Percentiles rank a stretch among this genome's conserved stretches.
Conservation (phyloP, 495 filamentous ascomycete species). For the Umbilicaria muhlenbergii region DNA sequence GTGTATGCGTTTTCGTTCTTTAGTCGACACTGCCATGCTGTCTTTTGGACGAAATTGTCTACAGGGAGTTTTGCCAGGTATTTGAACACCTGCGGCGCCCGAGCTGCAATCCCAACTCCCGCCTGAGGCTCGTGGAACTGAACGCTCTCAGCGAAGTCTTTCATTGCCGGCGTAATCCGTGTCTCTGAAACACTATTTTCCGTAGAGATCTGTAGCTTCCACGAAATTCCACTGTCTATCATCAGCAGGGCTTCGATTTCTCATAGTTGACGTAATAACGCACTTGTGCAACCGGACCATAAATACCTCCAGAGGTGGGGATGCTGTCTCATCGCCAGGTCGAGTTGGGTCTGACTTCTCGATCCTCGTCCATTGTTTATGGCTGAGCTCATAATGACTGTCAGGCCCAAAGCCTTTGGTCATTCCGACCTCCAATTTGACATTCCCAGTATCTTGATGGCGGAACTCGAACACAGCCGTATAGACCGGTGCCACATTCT, state of each 20-base stretch:
- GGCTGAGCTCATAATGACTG: slow-evolving; percentile 5
- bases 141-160: slow-evolving; percentile 9
- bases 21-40: slow-evolving; percentile 31
- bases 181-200: slow-evolving; percentile 16
- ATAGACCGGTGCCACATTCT: slow-evolving; percentile 16
- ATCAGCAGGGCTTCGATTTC: too few species aligned
- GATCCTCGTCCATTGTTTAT: slow-evolving; percentile 9
- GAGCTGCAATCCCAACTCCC: not conserved
- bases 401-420: not conserved
- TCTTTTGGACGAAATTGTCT: slow-evolving; percentile 29
- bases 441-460: slow-evolving; percentile 10
- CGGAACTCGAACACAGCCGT: slow-evolving; percentile 30
- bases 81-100: slow-evolving; percentile 6
- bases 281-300: slow-evolving; percentile 7
- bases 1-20: slow-evolving; percentile 30
- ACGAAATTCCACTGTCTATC: slow-evolving; percentile 16
- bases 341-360: not conserved
- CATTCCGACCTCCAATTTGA: slow-evolving; percentile 22
- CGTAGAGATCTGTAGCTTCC: slow-evolving; percentile 22
- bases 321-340: too few species aligned
- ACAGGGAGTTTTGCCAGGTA: slow-evolving; percentile 10
- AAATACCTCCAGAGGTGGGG: slow-evolving; percentile 5
- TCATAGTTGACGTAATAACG: not conserved
- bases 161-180: slow-evolving; percentile 12
- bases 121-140: not conserved